Percentiles rank a stretch among this genome's conserved stretches.
Conservation (phyloP, 2,329 filamentous ascomycete species). For the Pestalotiopsis sp. region DNA sequence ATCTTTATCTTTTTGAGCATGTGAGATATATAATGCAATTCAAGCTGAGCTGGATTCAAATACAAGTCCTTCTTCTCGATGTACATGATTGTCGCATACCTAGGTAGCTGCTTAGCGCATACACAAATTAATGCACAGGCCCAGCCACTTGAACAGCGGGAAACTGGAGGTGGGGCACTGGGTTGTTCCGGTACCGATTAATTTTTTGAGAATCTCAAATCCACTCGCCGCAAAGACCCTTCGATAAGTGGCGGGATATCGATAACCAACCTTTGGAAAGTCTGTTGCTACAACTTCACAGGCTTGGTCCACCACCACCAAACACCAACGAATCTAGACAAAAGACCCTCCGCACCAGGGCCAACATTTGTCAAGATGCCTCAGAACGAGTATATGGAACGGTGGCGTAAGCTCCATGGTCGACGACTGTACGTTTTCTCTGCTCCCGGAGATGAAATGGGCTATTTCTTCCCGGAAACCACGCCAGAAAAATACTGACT, state of each 20-base stretch:
- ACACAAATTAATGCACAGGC: neutral
- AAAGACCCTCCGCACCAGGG: constrained; percentile 16
- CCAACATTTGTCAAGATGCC: constrained; percentile 20
- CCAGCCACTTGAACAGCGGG: neutral
- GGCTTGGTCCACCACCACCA: neutral
- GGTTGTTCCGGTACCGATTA: constrained; percentile 6
- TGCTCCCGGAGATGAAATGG: no score
- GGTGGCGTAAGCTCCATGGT: constrained; percentile 10
- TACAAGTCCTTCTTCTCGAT: no score
- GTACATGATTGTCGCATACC: neutral
- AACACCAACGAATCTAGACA: neutral
- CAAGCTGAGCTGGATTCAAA: no score
- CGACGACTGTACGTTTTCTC: constrained; percentile 1
- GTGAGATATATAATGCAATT: no score
- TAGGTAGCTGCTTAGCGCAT: neutral
- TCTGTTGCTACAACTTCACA: neutral
- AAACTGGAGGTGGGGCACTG: neutral
- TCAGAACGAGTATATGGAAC: constrained; percentile 16
- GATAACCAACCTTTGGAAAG: constrained; percentile 9
- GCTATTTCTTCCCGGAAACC: no score
- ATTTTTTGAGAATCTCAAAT: neutral
- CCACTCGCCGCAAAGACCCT: neutral
- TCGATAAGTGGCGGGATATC: constrained; percentile 5
- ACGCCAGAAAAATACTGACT: neutral
- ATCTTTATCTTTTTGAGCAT: no score